Percentiles rank a stretch among this genome's conserved stretches.
Evolutionary conservation across 2,329 filamentous ascomycete species (phyloP).

Genomic region (Sclerotinia glacialis): DNA sequence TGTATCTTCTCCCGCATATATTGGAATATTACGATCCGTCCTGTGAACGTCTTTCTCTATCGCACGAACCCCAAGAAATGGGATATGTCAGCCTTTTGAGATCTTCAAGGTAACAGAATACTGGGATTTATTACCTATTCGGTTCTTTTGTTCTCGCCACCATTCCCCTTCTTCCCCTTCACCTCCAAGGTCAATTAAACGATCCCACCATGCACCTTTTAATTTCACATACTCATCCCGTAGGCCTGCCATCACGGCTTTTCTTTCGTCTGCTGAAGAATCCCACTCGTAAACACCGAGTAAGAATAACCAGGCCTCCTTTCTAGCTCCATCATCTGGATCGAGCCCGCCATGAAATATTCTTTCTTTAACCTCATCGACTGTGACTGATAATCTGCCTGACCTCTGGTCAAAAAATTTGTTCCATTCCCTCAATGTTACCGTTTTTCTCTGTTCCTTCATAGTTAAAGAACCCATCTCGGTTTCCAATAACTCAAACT

Average conservation of each 20-base stretch:
- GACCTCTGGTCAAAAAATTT: constrained; percentile 76
- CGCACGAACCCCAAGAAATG: constrained; percentile 50
- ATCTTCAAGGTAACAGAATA: constrained; percentile 2
- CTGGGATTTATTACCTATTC: constrained; percentile 70
- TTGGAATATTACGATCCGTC: constrained; percentile 90
- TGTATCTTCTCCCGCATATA: constrained; percentile 94
- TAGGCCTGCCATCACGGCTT: constrained; percentile 76
- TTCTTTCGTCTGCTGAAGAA: constrained; percentile 80
- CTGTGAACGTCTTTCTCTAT: constrained; percentile 98
- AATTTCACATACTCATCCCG: constrained; percentile 91
- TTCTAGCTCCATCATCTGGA: constrained; percentile 84
- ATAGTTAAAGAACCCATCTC: constrained; percentile 71
- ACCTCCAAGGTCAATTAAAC: constrained; percentile 77
- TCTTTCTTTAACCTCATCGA: constrained; percentile 94
- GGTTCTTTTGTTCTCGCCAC: constrained; percentile 91
- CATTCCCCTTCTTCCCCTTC: constrained; percentile 83
- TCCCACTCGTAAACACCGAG: constrained; percentile 93
- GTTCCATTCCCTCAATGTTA: constrained; percentile 87
- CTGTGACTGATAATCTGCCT: constrained; percentile 73
- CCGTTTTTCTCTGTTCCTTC: constrained; percentile 71
- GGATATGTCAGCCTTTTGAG: constrained; percentile 42
- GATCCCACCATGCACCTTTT: constrained; percentile 96
- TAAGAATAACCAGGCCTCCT: constrained; percentile 94
- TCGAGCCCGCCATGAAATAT: constrained; percentile 93
- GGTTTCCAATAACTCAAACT: constrained; percentile 88